phyloP scores from a whole-genome alignment of 176 grass and related monocot species.

The Alloteropsis semialata region DNA sequence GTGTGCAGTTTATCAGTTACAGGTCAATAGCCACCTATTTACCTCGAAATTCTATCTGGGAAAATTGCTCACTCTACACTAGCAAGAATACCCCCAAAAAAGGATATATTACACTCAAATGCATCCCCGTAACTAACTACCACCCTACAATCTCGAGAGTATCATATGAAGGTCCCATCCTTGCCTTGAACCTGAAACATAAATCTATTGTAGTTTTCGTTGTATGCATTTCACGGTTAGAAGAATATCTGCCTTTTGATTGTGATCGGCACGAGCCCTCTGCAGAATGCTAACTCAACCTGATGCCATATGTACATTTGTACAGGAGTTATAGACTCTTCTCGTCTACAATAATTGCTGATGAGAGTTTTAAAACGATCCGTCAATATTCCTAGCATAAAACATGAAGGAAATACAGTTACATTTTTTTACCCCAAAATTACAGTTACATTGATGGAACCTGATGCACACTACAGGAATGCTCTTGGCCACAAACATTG shows the following conservation, averaged over 20 bases:
- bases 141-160: constrained; percentile 15
- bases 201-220: constrained; percentile 5
- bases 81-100: not conserved
- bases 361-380: not conserved
- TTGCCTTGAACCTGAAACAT: constrained; percentile 13
- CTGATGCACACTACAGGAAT: not conserved
- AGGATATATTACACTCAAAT: constrained; percentile 35
- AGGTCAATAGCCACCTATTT: constrained; percentile 25
- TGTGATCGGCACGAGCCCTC: not conserved
- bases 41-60: constrained; percentile 22
- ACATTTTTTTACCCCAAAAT: no score
- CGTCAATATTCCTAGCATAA: constrained; percentile 11
- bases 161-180: not conserved
- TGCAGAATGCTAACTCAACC: constrained; percentile 21
- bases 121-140: constrained; percentile 17
- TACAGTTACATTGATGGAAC: not conserved
- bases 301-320: constrained; percentile 43
- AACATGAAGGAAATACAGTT: constrained; percentile 5
- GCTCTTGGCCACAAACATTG: not conserved
- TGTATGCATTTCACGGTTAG: constrained; percentile 9
- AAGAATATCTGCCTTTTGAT: constrained; percentile 22
- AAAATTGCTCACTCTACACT: constrained; percentile 20
- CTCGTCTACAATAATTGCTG: constrained; percentile 23
- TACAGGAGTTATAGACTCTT: constrained; percentile 25
- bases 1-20: constrained; percentile 21